Percentiles rank a stretch among this genome's conserved stretches.
phyloP scores from a whole-genome alignment of 371 early-diverging fungal genomes.

The Mucor circinelloides region DNA sequence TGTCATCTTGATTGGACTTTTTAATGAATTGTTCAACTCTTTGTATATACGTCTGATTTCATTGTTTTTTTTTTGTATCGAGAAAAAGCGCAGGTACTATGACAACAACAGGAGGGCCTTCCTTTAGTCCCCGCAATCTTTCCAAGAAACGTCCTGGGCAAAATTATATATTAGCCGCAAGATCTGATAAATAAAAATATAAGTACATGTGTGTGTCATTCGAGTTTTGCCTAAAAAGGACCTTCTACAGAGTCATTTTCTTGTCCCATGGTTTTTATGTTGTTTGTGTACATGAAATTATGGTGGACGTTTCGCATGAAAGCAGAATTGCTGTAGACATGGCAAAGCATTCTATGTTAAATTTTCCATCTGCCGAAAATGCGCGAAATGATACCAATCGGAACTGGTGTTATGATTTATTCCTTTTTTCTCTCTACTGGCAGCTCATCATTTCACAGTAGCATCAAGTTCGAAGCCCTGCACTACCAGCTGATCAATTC shows the following conservation, averaged over 20 bases:
- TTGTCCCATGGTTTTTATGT: background rate
- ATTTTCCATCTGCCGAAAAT: background rate
- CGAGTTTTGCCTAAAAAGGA: background rate
- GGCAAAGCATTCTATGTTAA: background rate
- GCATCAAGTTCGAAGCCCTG: no score
- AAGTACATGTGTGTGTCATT: background rate
- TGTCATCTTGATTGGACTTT: background rate
- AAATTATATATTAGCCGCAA: background rate
- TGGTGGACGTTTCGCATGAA: no score
- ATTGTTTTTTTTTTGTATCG: background rate
- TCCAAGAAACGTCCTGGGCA: background rate
- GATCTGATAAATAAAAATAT: background rate
- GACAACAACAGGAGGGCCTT: no score
- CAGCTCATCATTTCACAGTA: no score
- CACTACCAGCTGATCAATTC: no score
- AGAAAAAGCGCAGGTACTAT: background rate
- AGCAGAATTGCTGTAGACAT: no score
- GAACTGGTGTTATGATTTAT: background rate
- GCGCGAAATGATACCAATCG: background rate
- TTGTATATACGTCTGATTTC: background rate
- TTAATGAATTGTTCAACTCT: background rate
- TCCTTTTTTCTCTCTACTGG: background rate
- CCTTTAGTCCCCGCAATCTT: background rate
- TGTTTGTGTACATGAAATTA: background rate
- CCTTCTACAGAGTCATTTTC: background rate